phyloP scores from a whole-genome alignment of 2,329 filamentous ascomycete genomes.

The Teratosphaeria epicoccoides region DNA sequence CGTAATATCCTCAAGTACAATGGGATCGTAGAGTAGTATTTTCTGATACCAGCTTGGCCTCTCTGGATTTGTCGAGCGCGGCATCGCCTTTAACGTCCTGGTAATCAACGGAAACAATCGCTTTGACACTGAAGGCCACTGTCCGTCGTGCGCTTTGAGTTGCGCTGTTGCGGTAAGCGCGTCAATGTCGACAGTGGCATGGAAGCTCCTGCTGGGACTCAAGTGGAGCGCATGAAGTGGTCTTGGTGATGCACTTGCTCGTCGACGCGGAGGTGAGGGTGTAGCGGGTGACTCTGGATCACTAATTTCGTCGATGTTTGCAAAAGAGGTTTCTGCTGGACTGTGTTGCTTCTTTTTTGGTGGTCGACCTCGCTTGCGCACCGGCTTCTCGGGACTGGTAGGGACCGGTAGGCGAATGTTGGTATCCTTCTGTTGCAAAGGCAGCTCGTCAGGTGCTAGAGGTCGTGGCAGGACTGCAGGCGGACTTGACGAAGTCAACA shows the following conservation, averaged over 20 bases:
- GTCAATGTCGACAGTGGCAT: not conserved
- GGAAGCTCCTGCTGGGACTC: not conserved
- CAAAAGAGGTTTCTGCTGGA: slow-evolving; percentile 7
- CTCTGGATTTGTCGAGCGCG: slow-evolving; percentile 30
- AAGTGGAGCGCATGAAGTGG: slow-evolving; percentile 1
- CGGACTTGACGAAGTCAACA: not conserved
- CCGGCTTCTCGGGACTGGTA: not conserved
- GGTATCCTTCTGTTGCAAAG: not conserved
- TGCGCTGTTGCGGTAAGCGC: slow-evolving; percentile 3
- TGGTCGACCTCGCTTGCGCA: not conserved
- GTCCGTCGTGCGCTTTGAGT: slow-evolving; percentile 15
- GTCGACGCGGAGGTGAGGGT: slow-evolving; percentile 22
- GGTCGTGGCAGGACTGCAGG: not conserved
- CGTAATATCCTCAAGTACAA: slow-evolving; percentile 76
- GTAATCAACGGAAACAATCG: slow-evolving; percentile 40
- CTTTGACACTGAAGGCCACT: slow-evolving; percentile 26
- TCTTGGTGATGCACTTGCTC: slow-evolving; percentile 16
- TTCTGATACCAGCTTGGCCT: slow-evolving; percentile 73
- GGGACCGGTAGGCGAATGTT: not conserved
- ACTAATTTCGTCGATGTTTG: slow-evolving; percentile 25
- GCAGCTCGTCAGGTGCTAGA: not conserved
- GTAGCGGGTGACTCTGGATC: slow-evolving; percentile 23
- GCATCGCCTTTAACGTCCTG: slow-evolving; percentile 35
- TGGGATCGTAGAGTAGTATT: slow-evolving; percentile 86
- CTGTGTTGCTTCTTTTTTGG: not conserved